Evolutionary conservation across 75 land plant species (phyloP), one percentile per base, ranked within the genome.

Genomic region (Sequoiadendron giganteum): DNA sequence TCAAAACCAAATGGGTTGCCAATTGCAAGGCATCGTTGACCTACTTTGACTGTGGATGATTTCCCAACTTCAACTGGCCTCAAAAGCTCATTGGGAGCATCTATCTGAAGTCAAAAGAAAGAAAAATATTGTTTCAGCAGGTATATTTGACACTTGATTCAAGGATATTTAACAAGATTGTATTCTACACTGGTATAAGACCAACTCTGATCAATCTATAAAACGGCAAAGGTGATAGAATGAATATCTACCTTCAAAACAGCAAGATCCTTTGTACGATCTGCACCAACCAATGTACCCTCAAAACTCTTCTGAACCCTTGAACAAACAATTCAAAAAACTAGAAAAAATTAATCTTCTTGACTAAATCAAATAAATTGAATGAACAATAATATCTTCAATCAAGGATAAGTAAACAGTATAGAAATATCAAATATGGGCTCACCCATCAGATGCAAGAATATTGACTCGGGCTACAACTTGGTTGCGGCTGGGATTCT

Each of bases 1-100:
- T 97, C 98, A 92, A 97, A 97, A 42, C 99, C 99, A 93, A 97
- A 97, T 75, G 99, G 99, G 86, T 97, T 97, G 54, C 99, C 98
- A 85, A 97, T 97, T 87, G 99, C 99, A 86, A 97, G 87, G 76
- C 99, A 97, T 82, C 96, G 93, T 88, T 97, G 99, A 13, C 99
- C 99, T 81, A 97, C 99, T 92, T 84, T 95, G 38, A 97, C 89
- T 65, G 88, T 89, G 47, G 95, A 94, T 83, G 98, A 97, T 58
- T 89, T 77, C 28, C 98, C 98, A 78, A 94, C 90, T 14, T 92
- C 92, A 43, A 96, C 91, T 38, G 99, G 98, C 78, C 84, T 93
- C 88, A 97, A 90, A 82, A 96, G 88, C 86, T 95, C 95, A 86
- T 86, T 72, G 42, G 99, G 90, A 43, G 98, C 99, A 54, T 94